Evolutionary conservation across 169 alveolate species (phyloP), one percentile per base, ranked within the genome.

Genomic region (Plasmodium coatneyi): DNA sequence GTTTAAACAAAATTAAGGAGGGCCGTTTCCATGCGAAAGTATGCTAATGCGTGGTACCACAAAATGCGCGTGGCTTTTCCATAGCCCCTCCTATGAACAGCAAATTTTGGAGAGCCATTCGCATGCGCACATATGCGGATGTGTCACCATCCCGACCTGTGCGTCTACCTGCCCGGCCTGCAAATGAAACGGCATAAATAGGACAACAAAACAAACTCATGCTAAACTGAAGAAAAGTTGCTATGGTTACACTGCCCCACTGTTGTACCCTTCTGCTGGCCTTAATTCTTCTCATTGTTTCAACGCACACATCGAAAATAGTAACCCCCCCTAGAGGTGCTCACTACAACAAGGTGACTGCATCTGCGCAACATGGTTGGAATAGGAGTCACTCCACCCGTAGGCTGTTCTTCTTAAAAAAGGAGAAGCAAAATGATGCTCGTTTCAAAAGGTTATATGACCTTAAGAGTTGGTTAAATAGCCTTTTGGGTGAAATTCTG

Each of bases 381-480:
- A 80, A 80, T 41, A 14, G n/a, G 54, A 80, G 52, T 19, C 22
- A 5, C 34, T 25, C 34, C 30, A 66, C 16, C 12, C 76, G 30
- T 80, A 80, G 22, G 49, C 43, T 80, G 14, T 80, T 49, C 87
- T 80, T 80, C 10, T 34, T 80, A 80, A 80, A 80, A 46, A 80
- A 43, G 36, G 66, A 80, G 56, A 80, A 80, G 7, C 16, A 7
- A 80, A 80, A 46, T 6, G 43, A 74, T 19, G 1, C 52, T 7
- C 43, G 5, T 25, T 34, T 34, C 28, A 74, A 74, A 19, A 32
- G 72, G 32, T 19, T 56, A 56, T 7, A 56, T 2, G 10, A 56
- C 30, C n/a, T 56, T 56, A 56, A 56, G 30, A 56, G 72, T 56
- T 56, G 5, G 14, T 56, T 56, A 56, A 16, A 16, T 19, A 0